phyloP scores from a whole-genome alignment of 2,329 filamentous ascomycete species.

The Penicillium sp. region DNA sequence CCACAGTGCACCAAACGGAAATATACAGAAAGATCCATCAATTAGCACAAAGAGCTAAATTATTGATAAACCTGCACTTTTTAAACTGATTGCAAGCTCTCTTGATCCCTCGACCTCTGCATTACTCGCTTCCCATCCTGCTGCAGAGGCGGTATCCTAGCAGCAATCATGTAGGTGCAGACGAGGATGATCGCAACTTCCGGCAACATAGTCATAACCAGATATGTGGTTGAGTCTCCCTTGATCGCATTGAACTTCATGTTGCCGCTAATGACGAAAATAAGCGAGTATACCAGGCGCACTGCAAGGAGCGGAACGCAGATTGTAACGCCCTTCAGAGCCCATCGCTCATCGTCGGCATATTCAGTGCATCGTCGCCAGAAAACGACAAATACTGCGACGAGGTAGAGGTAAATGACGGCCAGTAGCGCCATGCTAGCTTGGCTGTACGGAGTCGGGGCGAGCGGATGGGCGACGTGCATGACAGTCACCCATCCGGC shows the following conservation, averaged over 20 bases:
- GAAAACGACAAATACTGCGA: constrained; percentile 10
- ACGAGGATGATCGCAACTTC: constrained; percentile 10
- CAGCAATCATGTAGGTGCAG: constrained; percentile 3
- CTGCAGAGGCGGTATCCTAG: not conserved
- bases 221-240: constrained; percentile 12
- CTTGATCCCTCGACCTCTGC: no score
- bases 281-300: constrained; percentile 11
- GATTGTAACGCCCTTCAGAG: constrained; percentile 4
- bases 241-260: constrained; percentile 17
- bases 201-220: constrained; percentile 17
- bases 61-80: no score
- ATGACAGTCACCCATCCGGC: constrained; percentile 16
- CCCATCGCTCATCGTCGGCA: constrained; percentile 7
- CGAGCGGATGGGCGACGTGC: constrained; percentile 11
- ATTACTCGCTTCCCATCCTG: no score
- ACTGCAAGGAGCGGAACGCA: constrained; percentile 14
- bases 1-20: no score
- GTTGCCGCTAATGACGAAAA: constrained; percentile 13
- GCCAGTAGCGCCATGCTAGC: constrained; percentile 12
- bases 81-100: no score
- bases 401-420: constrained; percentile 14
- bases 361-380: constrained; percentile 10
- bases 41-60: no score
- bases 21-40: no score
- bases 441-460: constrained; percentile 14